These are phyloP conservation scores for Castanea mollissima DNA, from an alignment of 306 rosid genomes.

Conservation along the genomic window DNA sequence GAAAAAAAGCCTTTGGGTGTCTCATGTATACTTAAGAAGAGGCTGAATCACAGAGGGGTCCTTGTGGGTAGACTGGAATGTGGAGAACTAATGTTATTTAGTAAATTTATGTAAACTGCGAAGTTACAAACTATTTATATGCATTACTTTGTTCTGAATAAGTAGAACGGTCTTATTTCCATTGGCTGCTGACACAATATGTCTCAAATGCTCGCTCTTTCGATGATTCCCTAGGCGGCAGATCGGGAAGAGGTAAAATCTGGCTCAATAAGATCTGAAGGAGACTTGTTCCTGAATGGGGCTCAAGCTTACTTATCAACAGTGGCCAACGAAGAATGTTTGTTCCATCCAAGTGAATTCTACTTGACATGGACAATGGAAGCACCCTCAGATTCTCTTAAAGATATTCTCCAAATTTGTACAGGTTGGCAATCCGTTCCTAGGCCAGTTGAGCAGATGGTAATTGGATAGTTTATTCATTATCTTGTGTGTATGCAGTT, in stretches of 20 bases:
- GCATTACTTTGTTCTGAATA: background rate
- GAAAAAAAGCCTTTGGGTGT: background rate
- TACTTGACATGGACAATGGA: constrained; percentile 64
- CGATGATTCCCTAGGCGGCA: constrained; percentile 39
- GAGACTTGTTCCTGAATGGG: constrained; percentile 61
- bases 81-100: background rate
- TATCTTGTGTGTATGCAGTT: background rate
- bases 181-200: background rate
- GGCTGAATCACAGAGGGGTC: background rate
- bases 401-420: constrained; percentile 45
- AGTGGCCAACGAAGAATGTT: constrained; percentile 27
- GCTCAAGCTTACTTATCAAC: constrained; percentile 40
- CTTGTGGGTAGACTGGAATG: background rate
- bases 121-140: background rate
- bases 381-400: constrained; percentile 56
- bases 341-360: constrained; percentile 66
- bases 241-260: constrained; percentile 43
- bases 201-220: constrained; percentile 22
- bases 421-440: constrained; percentile 63
- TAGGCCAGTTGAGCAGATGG: constrained; percentile 38
- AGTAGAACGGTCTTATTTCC: background rate
- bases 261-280: constrained; percentile 53
- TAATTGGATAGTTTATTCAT: constrained; percentile 17
- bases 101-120: background rate
- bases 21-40: background rate